Conservation (phyloP, 2,329 filamentous ascomycete species). For the Dothistroma pini region DNA sequence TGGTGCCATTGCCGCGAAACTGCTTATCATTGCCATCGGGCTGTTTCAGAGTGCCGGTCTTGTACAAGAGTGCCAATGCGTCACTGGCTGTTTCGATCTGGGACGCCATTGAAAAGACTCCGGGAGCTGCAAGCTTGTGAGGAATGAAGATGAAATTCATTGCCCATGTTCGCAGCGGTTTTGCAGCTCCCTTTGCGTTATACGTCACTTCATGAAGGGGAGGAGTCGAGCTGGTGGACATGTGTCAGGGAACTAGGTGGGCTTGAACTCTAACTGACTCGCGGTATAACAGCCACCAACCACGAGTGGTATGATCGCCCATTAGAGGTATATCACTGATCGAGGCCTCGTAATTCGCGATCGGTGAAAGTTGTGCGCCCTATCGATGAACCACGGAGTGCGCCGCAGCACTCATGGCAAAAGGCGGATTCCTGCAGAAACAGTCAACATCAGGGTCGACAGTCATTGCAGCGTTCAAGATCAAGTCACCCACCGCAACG, state of each 20-base stretch:
- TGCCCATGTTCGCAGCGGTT: background rate
- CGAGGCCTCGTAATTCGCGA: background rate
- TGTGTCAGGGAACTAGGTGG: background rate
- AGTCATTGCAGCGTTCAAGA: background rate
- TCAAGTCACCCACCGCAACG: background rate
- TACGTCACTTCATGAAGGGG: constrained; percentile 2
- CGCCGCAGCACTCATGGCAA: background rate
- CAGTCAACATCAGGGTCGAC: background rate
- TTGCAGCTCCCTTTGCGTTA: constrained; percentile 1
- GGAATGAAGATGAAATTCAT: constrained; percentile 3
- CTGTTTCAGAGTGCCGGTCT: constrained; percentile 1
- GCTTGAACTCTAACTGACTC: constrained; percentile 1
- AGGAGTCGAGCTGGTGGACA: constrained; percentile 5
- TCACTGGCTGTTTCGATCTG: constrained; percentile 2
- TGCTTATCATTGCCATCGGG: background rate
- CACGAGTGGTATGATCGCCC: constrained; percentile 1
- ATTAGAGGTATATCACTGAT: background rate
- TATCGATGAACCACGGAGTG: background rate
- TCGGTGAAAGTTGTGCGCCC: background rate
- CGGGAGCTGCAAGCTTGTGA: background rate
- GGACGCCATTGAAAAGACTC: constrained; percentile 1
- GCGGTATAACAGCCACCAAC: background rate
- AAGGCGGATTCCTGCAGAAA: background rate
- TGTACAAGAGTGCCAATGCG: constrained; percentile 2
- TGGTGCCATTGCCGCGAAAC: background rate